These are phyloP conservation scores for Nitzschia sp. DNA, from an alignment of 108 stramenopile species.

Conservation along the genomic window DNA sequence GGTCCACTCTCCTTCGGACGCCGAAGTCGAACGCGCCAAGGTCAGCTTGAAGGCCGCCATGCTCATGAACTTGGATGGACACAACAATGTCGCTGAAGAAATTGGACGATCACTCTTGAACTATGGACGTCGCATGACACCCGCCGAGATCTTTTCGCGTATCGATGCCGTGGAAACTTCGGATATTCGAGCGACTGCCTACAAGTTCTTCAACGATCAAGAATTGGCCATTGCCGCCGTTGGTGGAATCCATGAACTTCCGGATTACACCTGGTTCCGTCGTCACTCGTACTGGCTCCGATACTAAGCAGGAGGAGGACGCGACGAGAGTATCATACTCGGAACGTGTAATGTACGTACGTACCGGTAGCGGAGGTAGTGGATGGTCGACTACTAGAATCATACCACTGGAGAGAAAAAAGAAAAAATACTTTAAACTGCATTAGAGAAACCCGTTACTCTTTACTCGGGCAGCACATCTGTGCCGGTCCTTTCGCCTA, in stretches of 20 bases:
- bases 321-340: too few species aligned
- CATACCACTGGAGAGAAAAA: not conserved
- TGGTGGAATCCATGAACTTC: conserved; percentile 97
- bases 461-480: too few species aligned
- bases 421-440: too few species aligned
- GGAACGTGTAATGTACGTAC: too few species aligned
- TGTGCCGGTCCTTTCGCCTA: too few species aligned
- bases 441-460: too few species aligned
- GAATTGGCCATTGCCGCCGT: conserved; percentile 98
- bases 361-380: too few species aligned
- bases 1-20: conserved; percentile 85
- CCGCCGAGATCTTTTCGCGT: conserved; percentile 95
- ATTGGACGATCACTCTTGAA: conserved; percentile 98
- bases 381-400: not conserved
- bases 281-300: conserved; percentile 83
- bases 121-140: conserved; percentile 97
- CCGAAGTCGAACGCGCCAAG: conserved; percentile 96
- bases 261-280: conserved; percentile 88
- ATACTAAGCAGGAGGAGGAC: conserved; percentile 64
- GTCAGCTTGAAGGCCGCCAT: conserved; percentile 96
- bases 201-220: conserved; percentile 92
- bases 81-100: conserved; percentile 96
- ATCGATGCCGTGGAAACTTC: conserved; percentile 93
- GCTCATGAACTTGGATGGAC: conserved; percentile 96
- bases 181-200: conserved; percentile 91